These are phyloP conservation scores for Zangia roseola DNA, from an alignment of 768 basidiomycete genomes.

Conservation along the genomic window DNA sequence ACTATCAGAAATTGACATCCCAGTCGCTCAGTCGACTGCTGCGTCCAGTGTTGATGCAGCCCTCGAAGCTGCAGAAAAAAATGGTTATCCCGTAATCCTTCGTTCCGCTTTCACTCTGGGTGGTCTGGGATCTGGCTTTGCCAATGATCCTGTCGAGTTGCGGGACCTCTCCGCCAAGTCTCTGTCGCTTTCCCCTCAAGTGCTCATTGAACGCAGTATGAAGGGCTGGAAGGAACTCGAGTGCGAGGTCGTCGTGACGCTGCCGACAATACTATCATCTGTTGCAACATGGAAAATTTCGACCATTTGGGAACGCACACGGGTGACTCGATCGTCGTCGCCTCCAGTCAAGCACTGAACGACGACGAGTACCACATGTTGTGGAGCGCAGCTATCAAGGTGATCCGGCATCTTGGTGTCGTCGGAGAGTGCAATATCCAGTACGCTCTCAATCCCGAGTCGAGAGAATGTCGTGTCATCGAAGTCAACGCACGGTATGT, in stretches of 20 bases:
- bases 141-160: conserved; percentile 90
- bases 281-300: conserved; percentile 99
- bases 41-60: conserved; percentile 96
- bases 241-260: conserved; percentile 99
- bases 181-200: conserved; percentile 89
- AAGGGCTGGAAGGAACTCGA: conserved; percentile 99
- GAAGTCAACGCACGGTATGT: conserved; percentile 89
- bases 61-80: conserved; percentile 83
- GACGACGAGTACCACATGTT: conserved; percentile 99
- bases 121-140: conserved; percentile 97
- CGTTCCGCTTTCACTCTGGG: conserved; percentile 97
- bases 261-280: conserved; percentile 99
- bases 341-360: conserved; percentile 95
- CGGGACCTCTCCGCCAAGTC: conserved; percentile 92
- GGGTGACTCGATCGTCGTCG: conserved; percentile 98
- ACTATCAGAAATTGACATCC: conserved; percentile 94
- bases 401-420: conserved; percentile 87
- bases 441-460: conserved; percentile 93
- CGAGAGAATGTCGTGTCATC: conserved; percentile 95
- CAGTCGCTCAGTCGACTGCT: conserved; percentile 92
- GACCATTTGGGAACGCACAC: conserved; percentile 99
- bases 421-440: conserved; percentile 97
- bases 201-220: conserved; percentile 96
- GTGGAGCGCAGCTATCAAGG: conserved; percentile 95
- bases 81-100: conserved; percentile 97